A percentile compares a stretch with the other conserved stretches of the same genome.
Evolutionary conservation across 1,139 yeast species (phyloP).

Genomic region (Martiniozyma asiatica): DNA sequence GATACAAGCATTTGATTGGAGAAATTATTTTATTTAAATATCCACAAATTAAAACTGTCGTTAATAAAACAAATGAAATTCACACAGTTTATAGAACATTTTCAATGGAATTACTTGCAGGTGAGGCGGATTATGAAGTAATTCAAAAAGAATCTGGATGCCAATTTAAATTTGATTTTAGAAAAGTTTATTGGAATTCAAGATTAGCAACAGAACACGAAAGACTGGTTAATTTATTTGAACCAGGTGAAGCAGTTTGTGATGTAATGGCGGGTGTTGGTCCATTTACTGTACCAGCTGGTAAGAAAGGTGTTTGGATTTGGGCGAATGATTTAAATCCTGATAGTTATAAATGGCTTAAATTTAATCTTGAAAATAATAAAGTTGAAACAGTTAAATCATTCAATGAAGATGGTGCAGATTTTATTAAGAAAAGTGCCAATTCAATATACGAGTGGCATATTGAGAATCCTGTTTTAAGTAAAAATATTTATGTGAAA

Average conservation of each 20-base stretch:
- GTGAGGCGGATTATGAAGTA: slow-evolving; percentile 59
- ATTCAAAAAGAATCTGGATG: slow-evolving; percentile 88
- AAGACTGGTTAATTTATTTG: slow-evolving; percentile 52
- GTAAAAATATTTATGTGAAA: background rate
- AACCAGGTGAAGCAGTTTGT: slow-evolving; percentile 58
- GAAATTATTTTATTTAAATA: slow-evolving; percentile 87
- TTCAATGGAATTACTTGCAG: slow-evolving; percentile 88
- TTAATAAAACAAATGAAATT: slow-evolving; percentile 83
- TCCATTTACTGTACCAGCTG: slow-evolving; percentile 96
- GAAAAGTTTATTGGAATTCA: slow-evolving; percentile 96
- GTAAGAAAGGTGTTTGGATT: slow-evolving; percentile 66
- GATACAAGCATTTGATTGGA: slow-evolving; percentile 72
- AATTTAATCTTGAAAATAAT: slow-evolving; percentile 52
- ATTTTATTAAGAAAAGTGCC: slow-evolving; percentile 57
- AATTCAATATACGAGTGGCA: slow-evolving; percentile 25
- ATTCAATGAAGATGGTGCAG: slow-evolving; percentile 71
- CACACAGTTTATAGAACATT: slow-evolving; percentile 85
- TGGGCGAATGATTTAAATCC: slow-evolving; percentile 94
- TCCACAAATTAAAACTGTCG: slow-evolving; percentile 71
- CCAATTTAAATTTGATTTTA: slow-evolving; percentile 74
- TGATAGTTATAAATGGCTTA: slow-evolving; percentile 60
- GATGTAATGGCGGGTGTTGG: slow-evolving; percentile 99
- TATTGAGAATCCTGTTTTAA: slow-evolving; percentile 18
- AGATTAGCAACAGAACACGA: slow-evolving; percentile 90
- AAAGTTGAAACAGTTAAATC: slow-evolving; percentile 50